Percentiles rank a stretch among this genome's conserved stretches.
Conservation (phyloP, 1,284 basidiomycete species). For the Retiboletus fuscus region DNA sequence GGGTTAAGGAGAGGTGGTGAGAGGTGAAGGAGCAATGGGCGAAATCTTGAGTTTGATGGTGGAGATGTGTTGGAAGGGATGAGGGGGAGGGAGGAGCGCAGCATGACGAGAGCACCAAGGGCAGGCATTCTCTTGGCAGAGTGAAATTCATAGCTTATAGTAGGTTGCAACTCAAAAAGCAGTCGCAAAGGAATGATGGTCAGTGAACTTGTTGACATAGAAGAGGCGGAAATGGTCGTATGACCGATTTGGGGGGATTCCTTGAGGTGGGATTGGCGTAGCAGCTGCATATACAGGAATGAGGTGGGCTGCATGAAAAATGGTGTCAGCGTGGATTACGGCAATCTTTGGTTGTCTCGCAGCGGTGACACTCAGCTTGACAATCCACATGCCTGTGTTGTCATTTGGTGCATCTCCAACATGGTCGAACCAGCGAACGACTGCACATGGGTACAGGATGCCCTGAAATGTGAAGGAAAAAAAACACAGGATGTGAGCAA, state of each 20-base stretch:
- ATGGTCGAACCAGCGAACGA: slow-evolving; percentile 23
- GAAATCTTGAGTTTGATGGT: too few species aligned
- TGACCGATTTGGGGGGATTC: background rate
- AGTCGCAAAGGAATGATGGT: too few species aligned
- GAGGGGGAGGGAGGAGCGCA: too few species aligned
- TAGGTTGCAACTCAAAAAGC: too few species aligned
- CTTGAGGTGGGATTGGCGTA: background rate
- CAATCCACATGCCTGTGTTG: slow-evolving; percentile 25
- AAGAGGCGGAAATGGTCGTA: too few species aligned
- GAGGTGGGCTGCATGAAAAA: slow-evolving; percentile 23
- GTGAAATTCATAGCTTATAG: too few species aligned
- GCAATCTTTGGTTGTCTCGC: slow-evolving; percentile 2
- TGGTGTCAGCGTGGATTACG: slow-evolving; percentile 20
- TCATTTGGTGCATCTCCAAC: background rate
- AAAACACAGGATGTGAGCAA: background rate
- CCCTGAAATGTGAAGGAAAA: slow-evolving; percentile 10
- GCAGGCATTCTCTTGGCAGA: too few species aligned
- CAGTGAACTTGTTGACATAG: too few species aligned
- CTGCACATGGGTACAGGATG: slow-evolving; percentile 14
- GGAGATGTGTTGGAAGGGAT: too few species aligned
- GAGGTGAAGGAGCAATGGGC: too few species aligned
- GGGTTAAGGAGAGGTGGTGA: too few species aligned
- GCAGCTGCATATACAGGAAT: slow-evolving; percentile 14
- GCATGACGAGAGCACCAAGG: too few species aligned
- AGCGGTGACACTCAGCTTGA: background rate